Evolutionary conservation across 148 eudicot species (phyloP).

Genomic region (Spergularia marina): DNA sequence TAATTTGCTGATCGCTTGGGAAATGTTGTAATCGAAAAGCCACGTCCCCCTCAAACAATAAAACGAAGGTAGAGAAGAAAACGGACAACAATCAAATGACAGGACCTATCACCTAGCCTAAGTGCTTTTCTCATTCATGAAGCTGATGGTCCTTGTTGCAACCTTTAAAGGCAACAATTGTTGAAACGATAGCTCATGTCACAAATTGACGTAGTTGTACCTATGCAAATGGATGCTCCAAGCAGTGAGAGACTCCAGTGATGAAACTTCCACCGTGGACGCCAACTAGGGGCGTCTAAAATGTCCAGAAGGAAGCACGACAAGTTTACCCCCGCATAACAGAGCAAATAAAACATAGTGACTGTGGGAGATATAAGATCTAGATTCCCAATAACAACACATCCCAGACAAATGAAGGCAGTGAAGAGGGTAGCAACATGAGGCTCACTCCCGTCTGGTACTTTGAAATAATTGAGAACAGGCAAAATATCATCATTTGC

Average conservation of each 20-base stretch:
- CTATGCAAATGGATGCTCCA: constrained; percentile 92
- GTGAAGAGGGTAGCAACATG: constrained; percentile 87
- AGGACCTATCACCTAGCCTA: background rate
- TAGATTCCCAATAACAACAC: constrained; percentile 95
- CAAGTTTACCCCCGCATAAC: constrained; percentile 95
- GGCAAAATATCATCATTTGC: constrained; percentile 98
- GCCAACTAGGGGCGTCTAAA: constrained; percentile 99
- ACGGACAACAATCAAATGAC: background rate
- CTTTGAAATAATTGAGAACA: constrained; percentile 92
- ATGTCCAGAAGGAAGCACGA: constrained; percentile 98
- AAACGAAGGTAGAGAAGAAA: background rate
- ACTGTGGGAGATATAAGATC: constrained; percentile 94
- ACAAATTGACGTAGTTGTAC: constrained; percentile 36
- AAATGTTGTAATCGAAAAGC: too few species aligned
- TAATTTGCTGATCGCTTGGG: background rate
- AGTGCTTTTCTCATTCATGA: background rate
- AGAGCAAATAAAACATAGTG: constrained; percentile 94
- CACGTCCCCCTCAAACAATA: background rate
- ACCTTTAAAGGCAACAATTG: background rate
- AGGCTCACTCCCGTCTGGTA: constrained; percentile 89
- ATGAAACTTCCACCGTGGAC: constrained; percentile 99
- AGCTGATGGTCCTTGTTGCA: background rate
- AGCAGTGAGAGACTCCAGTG: constrained; percentile 99
- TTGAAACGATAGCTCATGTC: constrained; percentile 1
- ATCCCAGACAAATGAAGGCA: constrained; percentile 86